These are phyloP conservation scores for Coemansia sp. DNA, from an alignment of 371 early-diverging fungal species.

Conservation along the genomic window DNA sequence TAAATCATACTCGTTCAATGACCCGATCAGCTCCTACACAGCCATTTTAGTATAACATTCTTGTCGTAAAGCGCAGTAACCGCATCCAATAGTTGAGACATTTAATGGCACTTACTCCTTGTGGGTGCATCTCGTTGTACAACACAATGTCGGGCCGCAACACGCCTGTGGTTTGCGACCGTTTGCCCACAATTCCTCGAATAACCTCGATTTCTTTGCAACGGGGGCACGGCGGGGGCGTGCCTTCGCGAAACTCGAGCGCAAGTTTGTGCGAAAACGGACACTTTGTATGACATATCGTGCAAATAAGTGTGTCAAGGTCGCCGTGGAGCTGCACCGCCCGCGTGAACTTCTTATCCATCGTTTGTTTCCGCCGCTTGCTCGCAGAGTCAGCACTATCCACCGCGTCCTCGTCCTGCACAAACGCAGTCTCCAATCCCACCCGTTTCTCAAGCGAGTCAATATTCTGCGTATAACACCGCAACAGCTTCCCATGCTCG, in stretches of 20 bases:
- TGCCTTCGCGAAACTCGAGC: conserved; percentile 43
- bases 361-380: conserved; percentile 15
- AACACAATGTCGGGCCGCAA: conserved; percentile 96
- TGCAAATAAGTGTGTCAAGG: conserved; percentile 82
- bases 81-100: neutral
- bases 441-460: conserved; percentile 79
- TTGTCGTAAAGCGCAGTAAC: no score
- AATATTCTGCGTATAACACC: conserved; percentile 98
- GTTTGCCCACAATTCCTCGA: conserved; percentile 72
- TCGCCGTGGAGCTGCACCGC: conserved; percentile 94
- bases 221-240: conserved; percentile 63
- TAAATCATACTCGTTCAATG: conserved; percentile 49
- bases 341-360: conserved; percentile 50
- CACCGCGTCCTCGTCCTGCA: neutral
- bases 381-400: neutral
- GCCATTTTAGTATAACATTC: no score
- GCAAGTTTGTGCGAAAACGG: conserved; percentile 49
- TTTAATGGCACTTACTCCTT: conserved; percentile 34
- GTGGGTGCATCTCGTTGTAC: conserved; percentile 94
- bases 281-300: conserved; percentile 65
- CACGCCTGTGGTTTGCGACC: conserved; percentile 75
- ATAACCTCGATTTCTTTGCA: conserved; percentile 65
- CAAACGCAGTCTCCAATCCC: conserved; percentile 49
- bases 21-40: conserved; percentile 81
- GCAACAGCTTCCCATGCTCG: conserved; percentile 68